These are phyloP conservation scores for Clonostachys solani DNA, from an alignment of 2,329 filamentous ascomycete species.

Conservation along the genomic window DNA sequence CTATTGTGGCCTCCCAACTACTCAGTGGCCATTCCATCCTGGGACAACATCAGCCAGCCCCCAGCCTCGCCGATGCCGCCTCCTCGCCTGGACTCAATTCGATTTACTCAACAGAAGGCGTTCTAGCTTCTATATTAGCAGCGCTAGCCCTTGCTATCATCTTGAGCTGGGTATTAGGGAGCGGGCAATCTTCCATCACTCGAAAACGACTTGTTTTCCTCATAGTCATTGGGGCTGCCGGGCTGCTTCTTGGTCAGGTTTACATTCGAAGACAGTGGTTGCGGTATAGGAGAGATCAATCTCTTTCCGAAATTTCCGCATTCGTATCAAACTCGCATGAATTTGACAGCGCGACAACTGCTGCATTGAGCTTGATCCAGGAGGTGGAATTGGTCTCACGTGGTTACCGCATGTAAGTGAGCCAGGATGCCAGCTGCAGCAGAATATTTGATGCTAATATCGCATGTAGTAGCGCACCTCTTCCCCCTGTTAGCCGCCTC, in stretches of 20 bases:
- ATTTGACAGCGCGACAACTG: slow-evolving; percentile 73
- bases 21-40: slow-evolving; percentile 64
- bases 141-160: slow-evolving; percentile 67
- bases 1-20: slow-evolving; percentile 86
- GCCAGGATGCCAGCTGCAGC: neutral
- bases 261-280: slow-evolving; percentile 79
- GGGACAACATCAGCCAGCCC: slow-evolving; percentile 19
- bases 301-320: slow-evolving; percentile 61
- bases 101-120: slow-evolving; percentile 34
- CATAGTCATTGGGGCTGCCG: slow-evolving; percentile 47
- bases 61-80: slow-evolving; percentile 6
- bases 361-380: slow-evolving; percentile 78
- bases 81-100: slow-evolving; percentile 9
- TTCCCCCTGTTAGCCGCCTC: slow-evolving; percentile 88
- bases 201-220: slow-evolving; percentile 49
- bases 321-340: slow-evolving; percentile 74
- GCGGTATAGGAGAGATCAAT: slow-evolving; percentile 70
- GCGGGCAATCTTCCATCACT: slow-evolving; percentile 45
- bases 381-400: slow-evolving; percentile 94
- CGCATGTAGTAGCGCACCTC: slow-evolving; percentile 66
- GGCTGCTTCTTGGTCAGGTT: slow-evolving; percentile 55
- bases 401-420: slow-evolving; percentile 74
- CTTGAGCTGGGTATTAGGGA: slow-evolving; percentile 64
- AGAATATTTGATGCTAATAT: slow-evolving; percentile 10
- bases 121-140: slow-evolving; percentile 39